Base-by-base conservation (phyloP, 768 basidiomycete genomes). In the Heimioporus sp. region DNA sequence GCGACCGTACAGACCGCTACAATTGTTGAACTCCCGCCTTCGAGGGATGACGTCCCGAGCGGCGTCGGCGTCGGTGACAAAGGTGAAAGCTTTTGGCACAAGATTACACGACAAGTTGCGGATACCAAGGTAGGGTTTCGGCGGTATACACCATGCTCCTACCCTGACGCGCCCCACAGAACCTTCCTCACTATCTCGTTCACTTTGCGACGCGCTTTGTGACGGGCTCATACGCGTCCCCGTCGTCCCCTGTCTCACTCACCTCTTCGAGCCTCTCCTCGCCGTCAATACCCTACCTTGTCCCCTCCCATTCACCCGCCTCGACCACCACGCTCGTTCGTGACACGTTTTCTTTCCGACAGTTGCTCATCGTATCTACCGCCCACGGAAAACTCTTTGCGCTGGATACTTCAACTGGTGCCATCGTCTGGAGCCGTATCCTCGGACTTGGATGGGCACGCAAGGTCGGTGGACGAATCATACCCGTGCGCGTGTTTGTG, bases 311-410 rank as follows among this genome's bases (percentile, higher is more conserved):
- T 43, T 56, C 67, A 28, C 59, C 74, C 6, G 54, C 68, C 28
- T 58, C 69, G 19, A 61, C 73, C 9, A 65, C 73, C 20, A 65
- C 68, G 15, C 73, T 86, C 1, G 72, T 75, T 52, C 82, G 90
- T 5, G 92, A 95, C 61, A 69, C 84, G 0, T 96, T 95, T 64
- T 93, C 92, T 0, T 92, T 97, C 71, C 78, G 87, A 35, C 91
- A 97, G 64, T 67, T 97, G 28, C 80, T 95, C 41, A 80, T 96
- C 5, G 78, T 75, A 7, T 87, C 84, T 0, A 92, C 89, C 4
- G 58, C 73, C 1, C 74, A 79, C 28, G 92, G 92, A 2, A 92
- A 91, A 61, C 57, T 94, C 0, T 92, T 84, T 61, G 94, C 85
- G 0, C 69, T 98, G 39, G 92, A 97, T 59, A 87, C 90, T 1